phyloP scores from a whole-genome alignment of 176 grass and related monocot genomes.

The Eleusine coracana region DNA sequence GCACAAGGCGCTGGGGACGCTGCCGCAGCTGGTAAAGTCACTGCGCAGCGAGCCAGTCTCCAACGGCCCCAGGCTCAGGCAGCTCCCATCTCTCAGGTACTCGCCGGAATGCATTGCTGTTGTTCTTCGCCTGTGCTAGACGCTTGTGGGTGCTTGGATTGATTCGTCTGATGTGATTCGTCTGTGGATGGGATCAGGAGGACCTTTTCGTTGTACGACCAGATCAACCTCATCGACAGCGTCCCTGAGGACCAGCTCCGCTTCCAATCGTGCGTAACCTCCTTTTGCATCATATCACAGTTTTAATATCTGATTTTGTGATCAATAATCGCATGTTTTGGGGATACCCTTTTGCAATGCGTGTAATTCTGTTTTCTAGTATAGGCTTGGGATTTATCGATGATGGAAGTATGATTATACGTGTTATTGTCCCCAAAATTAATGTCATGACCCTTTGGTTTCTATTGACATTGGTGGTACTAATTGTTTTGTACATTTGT shows the following conservation, averaged over 20 bases:
- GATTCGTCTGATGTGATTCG: neutral
- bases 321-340: neutral
- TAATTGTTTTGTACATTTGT: neutral
- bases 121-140: slow-evolving; percentile 6
- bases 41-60: slow-evolving; percentile 56
- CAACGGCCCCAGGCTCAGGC: slow-evolving; percentile 44
- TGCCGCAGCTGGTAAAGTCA: slow-evolving; percentile 72
- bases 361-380: neutral
- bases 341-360: neutral
- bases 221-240: slow-evolving; percentile 98
- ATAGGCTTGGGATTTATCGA: neutral
- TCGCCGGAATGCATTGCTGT: neutral
- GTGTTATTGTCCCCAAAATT: neutral
- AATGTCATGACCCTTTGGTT: neutral
- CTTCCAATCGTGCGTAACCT: slow-evolving; percentile 87
- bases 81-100: slow-evolving; percentile 81
- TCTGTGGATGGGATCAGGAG: slow-evolving; percentile 53
- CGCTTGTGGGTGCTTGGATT: neutral
- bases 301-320: neutral
- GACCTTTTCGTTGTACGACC: slow-evolving; percentile 92
- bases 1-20: slow-evolving; percentile 65
- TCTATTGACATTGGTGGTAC: neutral
- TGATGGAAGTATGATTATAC: neutral
- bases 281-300: neutral
- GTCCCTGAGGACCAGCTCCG: slow-evolving; percentile 81